Evolutionary conservation across 106 monocot genomes (phyloP).

Genomic region (Xerophyta viscosa): DNA sequence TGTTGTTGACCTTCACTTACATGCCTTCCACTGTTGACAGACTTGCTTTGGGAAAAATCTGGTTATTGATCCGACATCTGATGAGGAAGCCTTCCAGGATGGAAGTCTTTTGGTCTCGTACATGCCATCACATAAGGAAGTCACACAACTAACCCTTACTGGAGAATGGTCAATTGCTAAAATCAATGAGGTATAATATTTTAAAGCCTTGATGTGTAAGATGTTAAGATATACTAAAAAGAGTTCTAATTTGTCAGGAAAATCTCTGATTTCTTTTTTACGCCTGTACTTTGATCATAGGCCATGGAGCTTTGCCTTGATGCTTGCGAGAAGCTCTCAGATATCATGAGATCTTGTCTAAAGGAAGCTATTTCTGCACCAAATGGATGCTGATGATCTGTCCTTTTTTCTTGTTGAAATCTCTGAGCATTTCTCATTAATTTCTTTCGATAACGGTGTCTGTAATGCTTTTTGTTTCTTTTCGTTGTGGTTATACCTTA

Average conservation of each 20-base stretch:
- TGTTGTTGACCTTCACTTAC: too few relatives aligned
- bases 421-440: too few relatives aligned
- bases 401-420: too few relatives aligned
- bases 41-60: slow-evolving; percentile 74
- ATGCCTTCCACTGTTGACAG: slow-evolving; percentile 16
- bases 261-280: not conserved
- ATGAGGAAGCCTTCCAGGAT: slow-evolving; percentile 84
- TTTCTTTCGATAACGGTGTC: too few relatives aligned
- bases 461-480: too few relatives aligned
- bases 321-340: slow-evolving; percentile 76
- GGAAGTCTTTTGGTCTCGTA: slow-evolving; percentile 67
- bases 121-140: slow-evolving; percentile 78
- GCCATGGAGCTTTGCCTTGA: slow-evolving; percentile 91
- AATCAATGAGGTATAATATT: slow-evolving; percentile 54
- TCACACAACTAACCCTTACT: slow-evolving; percentile 82
- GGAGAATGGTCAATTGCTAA: slow-evolving; percentile 84
- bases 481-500: too few relatives aligned
- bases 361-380: slow-evolving; percentile 36
- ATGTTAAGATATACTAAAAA: too few relatives aligned
- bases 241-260: not conserved
- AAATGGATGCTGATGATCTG: not conserved
- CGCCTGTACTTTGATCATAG: slow-evolving; percentile 30
- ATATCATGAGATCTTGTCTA: slow-evolving; percentile 67
- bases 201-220: not conserved
- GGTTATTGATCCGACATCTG: slow-evolving; percentile 73